phyloP scores from a whole-genome alignment of 371 early-diverging fungal genomes.

The Batkoa obscura region DNA sequence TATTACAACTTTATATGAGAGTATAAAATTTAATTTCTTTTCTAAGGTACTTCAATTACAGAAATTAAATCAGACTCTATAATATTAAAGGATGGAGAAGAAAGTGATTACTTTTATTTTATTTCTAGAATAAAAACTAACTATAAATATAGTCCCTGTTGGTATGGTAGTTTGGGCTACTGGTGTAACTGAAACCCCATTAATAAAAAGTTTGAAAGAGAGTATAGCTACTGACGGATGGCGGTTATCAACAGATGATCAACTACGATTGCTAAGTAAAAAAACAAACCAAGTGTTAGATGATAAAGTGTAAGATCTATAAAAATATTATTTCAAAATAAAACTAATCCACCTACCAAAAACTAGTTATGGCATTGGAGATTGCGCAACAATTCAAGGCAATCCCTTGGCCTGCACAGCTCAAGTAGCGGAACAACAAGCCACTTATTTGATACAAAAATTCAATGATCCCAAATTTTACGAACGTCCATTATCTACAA shows the following conservation, averaged over 20 bases:
- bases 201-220: conserved; percentile 25
- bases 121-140: too few relatives aligned
- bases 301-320: too few relatives aligned
- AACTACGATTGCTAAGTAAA: conserved; percentile 34
- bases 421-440: conserved; percentile 70
- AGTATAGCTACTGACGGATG: conserved; percentile 15
- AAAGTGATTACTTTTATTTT: background rate
- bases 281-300: too few relatives aligned
- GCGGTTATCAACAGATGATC: conserved; percentile 40
- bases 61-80: background rate
- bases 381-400: conserved; percentile 51
- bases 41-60: background rate
- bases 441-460: conserved; percentile 21
- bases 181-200: conserved; percentile 40
- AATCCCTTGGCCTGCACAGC: conserved; percentile 50
- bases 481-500: conserved; percentile 2
- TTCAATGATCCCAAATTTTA: too few relatives aligned
- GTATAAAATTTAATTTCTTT: background rate
- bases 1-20: background rate
- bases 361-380: conserved; percentile 50
- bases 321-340: too few relatives aligned
- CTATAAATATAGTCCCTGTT: conserved; percentile 15
- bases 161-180: conserved; percentile 54
- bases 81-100: background rate
- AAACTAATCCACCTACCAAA: conserved; percentile 1